Evolutionary conservation across 495 filamentous ascomycete species (phyloP).

Genomic region (Parathielavia hyrcaniae): DNA sequence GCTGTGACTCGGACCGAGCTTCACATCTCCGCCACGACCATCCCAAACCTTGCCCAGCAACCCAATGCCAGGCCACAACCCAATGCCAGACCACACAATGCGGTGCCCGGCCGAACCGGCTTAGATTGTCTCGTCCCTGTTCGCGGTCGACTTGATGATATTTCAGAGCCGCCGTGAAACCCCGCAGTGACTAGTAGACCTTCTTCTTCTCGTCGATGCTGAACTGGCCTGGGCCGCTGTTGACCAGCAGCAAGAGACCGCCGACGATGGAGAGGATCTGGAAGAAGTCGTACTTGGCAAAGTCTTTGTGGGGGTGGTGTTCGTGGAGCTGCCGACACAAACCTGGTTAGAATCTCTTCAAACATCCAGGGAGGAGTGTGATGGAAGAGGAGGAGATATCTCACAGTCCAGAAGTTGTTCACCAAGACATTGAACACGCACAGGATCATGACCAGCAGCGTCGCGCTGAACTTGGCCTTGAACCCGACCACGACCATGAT

Average conservation of each 20-base stretch:
- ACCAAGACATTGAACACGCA: constrained; percentile 95
- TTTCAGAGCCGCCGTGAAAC: not conserved
- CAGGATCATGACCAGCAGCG: constrained; percentile 85
- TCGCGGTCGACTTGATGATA: not conserved
- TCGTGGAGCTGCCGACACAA: constrained; percentile 69
- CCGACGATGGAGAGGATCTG: constrained; percentile 98
- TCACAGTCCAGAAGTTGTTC: constrained; percentile 99
- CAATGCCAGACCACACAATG: not conserved
- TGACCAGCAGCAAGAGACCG: constrained; percentile 88
- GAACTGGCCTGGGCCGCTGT: constrained; percentile 96
- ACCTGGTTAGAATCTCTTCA: not conserved
- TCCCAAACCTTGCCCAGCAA: not conserved
- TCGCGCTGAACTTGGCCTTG: constrained; percentile 98
- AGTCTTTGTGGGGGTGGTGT: constrained; percentile 98
- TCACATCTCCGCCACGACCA: not conserved
- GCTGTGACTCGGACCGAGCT: not conserved
- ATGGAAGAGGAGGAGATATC: constrained; percentile 31
- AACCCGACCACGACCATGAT: constrained; percentile 99
- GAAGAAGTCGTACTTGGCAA: constrained; percentile 99
- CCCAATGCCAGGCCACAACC: not conserved
- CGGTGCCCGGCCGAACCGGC: not conserved
- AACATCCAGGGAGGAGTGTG: not conserved
- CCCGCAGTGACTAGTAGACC: constrained; percentile 67
- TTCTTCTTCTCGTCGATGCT: constrained; percentile 99
- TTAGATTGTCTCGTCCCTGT: not conserved